Evolutionary conservation across 352 stramenopile species (phyloP).

Genomic region (Aphanomyces astaci): DNA sequence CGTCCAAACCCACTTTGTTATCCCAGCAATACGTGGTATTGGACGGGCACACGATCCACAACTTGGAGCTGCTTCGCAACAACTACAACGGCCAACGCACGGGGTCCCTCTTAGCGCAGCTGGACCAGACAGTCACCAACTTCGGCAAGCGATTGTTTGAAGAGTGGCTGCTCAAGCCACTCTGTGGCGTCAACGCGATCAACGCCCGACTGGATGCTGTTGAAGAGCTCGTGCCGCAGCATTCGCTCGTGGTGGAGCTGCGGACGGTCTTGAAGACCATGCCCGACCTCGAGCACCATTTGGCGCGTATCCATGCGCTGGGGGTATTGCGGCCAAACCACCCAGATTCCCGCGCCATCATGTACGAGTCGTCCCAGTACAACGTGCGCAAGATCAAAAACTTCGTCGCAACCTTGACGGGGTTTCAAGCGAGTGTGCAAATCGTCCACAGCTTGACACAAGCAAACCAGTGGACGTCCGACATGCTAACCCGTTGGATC

Average conservation of each 20-base stretch:
- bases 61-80: conserved; percentile 93
- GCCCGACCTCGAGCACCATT: conserved; percentile 94
- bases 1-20: conserved; percentile 10
- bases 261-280: conserved; percentile 81
- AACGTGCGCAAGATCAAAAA: conserved; percentile 96
- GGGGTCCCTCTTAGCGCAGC: conserved; percentile 88
- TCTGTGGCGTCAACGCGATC: conserved; percentile 93
- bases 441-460: conserved; percentile 53
- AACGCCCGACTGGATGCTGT: conserved; percentile 94
- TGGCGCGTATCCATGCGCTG: conserved; percentile 95
- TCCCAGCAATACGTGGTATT: conserved; percentile 88
- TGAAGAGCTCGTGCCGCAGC: conserved; percentile 79
- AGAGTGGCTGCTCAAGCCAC: conserved; percentile 95
- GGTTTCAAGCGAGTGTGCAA: conserved; percentile 62
- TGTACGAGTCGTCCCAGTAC: conserved; percentile 97
- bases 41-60: conserved; percentile 95
- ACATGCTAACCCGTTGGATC: not conserved
- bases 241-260: conserved; percentile 73
- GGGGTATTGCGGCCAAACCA: conserved; percentile 84
- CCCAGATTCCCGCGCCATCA: conserved; percentile 93
- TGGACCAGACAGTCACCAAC: conserved; percentile 87
- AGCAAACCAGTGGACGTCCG: conserved; percentile 25
- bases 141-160: conserved; percentile 94
- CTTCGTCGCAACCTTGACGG: conserved; percentile 86
- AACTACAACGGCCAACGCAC: conserved; percentile 83